Evolutionary conservation across 2,329 filamentous ascomycete species (phyloP).

Genomic region (Fusarium compactum): DNA sequence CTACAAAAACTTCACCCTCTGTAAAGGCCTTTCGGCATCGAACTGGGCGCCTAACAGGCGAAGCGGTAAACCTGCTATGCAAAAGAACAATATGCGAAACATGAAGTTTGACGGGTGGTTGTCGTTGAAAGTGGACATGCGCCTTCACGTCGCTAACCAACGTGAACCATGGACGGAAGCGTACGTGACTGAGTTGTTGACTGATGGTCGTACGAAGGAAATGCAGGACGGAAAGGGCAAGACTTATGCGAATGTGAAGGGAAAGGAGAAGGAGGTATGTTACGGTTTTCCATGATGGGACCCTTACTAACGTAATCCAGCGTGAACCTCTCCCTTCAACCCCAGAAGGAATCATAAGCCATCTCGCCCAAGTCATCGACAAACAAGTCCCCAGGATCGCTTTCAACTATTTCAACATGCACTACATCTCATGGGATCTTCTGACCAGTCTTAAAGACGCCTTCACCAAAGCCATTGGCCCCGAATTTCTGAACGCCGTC

Average conservation of each 20-base stretch:
- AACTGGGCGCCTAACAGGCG: conserved; percentile 37
- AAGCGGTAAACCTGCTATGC: conserved; percentile 1
- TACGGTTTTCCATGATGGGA: accelerated
- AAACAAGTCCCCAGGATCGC: conserved; percentile 6
- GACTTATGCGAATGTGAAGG: conserved; percentile 5
- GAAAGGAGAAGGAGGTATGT: not conserved
- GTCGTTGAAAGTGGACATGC: not conserved
- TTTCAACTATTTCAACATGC: conserved; percentile 32
- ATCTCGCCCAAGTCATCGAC: conserved; percentile 17
- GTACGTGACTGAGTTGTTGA: conserved; percentile 9
- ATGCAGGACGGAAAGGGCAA: conserved; percentile 16
- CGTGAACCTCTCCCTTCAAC: not conserved
- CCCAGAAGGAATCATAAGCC: conserved; percentile 2
- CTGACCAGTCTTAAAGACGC: conserved; percentile 7
- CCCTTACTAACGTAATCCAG: conserved; percentile 6
- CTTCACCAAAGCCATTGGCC: not conserved
- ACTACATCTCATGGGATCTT: conserved; percentile 14
- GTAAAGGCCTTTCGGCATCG: conserved; percentile 31
- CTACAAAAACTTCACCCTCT: conserved; percentile 42
- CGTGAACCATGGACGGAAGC: conserved; percentile 15
- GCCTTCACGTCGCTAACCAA: not conserved
- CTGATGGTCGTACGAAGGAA: not conserved
- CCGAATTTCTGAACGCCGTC: conserved; percentile 2
- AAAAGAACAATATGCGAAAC: conserved; percentile 24
- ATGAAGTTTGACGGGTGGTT: conserved; percentile 32